A percentile compares a stretch with the other conserved stretches of the same genome.
Conservation (phyloP, 2,329 filamentous ascomycete genomes). For the Arthrobotrys sinensis region DNA sequence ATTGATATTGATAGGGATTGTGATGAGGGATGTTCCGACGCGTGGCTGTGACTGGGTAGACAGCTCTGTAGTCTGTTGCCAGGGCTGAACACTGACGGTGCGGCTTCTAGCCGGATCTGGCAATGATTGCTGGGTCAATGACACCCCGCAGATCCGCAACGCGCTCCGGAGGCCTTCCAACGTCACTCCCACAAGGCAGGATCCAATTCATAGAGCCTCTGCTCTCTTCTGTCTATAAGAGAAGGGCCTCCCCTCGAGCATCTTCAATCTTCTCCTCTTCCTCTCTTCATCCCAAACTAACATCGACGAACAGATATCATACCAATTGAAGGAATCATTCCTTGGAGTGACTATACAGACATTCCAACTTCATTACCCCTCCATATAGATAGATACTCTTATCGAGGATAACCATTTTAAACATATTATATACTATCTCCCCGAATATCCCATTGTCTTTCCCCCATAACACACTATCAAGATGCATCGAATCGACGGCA, state of each 20-base stretch:
- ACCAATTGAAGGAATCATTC: background rate
- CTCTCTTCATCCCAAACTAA: slow-evolving; percentile 25
- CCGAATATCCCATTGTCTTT: background rate
- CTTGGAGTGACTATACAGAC: background rate
- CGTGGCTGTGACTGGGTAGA: slow-evolving; percentile 7
- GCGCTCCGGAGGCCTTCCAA: background rate
- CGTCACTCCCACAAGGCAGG: slow-evolving; percentile 4
- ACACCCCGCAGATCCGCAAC: slow-evolving; percentile 1
- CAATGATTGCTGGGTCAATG: background rate
- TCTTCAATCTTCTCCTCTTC: slow-evolving; percentile 20
- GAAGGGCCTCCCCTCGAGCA: slow-evolving; percentile 16
- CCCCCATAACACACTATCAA: background rate
- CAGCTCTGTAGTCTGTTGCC: background rate
- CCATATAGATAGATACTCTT: too few relatives aligned
- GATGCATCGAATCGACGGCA: slow-evolving; percentile 43
- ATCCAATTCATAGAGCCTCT: background rate
- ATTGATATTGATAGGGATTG: too few relatives aligned
- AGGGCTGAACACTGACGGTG: slow-evolving; percentile 1
- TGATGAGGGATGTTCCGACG: slow-evolving; percentile 31
- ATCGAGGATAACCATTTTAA: too few relatives aligned
- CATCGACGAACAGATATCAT: background rate
- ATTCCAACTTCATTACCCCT: too few relatives aligned
- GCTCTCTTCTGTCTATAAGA: slow-evolving; percentile 48
- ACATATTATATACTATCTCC: background rate
- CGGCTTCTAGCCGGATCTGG: slow-evolving; percentile 6